phyloP scores from a whole-genome alignment of 768 basidiomycete species.

The Strobilomyces dryophilus region DNA sequence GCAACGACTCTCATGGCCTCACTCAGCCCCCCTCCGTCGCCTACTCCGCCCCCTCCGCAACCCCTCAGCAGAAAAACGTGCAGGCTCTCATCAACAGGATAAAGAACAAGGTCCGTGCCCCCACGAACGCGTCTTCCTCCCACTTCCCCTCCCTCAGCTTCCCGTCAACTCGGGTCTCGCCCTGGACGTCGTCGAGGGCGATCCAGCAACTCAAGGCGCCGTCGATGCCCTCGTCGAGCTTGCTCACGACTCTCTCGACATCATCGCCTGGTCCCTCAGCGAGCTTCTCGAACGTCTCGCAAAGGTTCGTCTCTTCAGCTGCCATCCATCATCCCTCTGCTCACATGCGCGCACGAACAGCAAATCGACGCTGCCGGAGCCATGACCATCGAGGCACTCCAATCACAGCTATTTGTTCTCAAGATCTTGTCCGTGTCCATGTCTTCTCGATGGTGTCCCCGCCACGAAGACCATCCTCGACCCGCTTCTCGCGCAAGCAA shows the following conservation, averaged over 20 bases:
- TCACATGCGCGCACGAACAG: slow-evolving; percentile 30
- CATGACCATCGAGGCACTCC: slow-evolving; percentile 65
- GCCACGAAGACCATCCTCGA: slow-evolving; percentile 38
- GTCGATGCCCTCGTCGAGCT: slow-evolving; percentile 79
- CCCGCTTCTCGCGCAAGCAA: slow-evolving; percentile 42
- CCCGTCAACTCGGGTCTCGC: slow-evolving; percentile 80
- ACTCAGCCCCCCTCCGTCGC: slow-evolving; percentile 33
- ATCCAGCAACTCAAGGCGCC: slow-evolving; percentile 69
- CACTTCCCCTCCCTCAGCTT: slow-evolving; percentile 44
- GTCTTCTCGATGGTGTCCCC: slow-evolving; percentile 65
- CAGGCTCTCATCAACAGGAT: slow-evolving; percentile 75
- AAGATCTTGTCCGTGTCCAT: slow-evolving; percentile 77
- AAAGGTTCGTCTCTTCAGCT: slow-evolving; percentile 47
- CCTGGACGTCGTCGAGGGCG: slow-evolving; percentile 69
- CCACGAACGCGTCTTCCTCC: background rate
- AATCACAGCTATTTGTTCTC: slow-evolving; percentile 82
- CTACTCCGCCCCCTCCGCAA: slow-evolving; percentile 38
- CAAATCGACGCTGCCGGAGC: slow-evolving; percentile 52
- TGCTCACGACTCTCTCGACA: slow-evolving; percentile 69
- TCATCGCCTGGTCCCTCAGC: slow-evolving; percentile 74
- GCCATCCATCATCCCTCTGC: background rate
- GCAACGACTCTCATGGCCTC: slow-evolving; percentile 53
- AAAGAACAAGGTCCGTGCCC: slow-evolving; percentile 64
- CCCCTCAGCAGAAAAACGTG: slow-evolving; percentile 80
- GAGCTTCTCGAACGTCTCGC: slow-evolving; percentile 75